Base-by-base conservation (phyloP, 208 protist genomes). In the Leishmania lainsoni region DNA sequence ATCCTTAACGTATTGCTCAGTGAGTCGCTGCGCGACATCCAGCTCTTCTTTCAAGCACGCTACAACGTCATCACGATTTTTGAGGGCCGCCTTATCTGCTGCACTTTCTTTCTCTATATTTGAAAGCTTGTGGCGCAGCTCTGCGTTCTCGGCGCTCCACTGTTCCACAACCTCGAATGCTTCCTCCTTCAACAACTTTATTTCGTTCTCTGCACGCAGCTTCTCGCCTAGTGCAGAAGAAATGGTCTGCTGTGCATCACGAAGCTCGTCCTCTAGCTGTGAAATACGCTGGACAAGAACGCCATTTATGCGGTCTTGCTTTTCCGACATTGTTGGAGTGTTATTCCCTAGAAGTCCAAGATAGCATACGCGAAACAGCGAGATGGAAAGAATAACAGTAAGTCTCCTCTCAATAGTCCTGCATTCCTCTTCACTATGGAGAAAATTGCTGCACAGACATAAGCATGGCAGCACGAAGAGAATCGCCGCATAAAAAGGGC, bases 91-190 rank as follows among this genome's bases (percentile, higher is more conserved):
- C n/a, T 79, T 39, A 35, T 75, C 61, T 22, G 52, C 75, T 20
- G 63, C n/a, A 56, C 4, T 54, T 56, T 69, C 42, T 20, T 81
- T 74, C 22, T 85, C 77, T 3, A 73, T 14, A 26, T 35, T 45
- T 0, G 45, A 32, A 5, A 94, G 74, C 63, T 86, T 84, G 51
- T 69, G 80, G 8, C 89, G 86, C 26, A 92, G 73, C 39, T 94
- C 91, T 17, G 65, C 76, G 10, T 88, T 83, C 69, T 91, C 91
- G 20, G 85, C 83, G 65, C 91, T 86, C 93, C 91, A 97, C 82
- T 97, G 91, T 6, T 85, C 79, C 51, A 96, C 91, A 52, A 96
- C 88, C 22, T 91, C 86, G 81, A 94, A 90, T 9, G 91, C 91
- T 76, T 96, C 91, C 5, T 79, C 76, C n/a, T 89, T 90, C 42